Evolutionary conservation across 148 eudicot species (phyloP), one percentile per base, ranked within the genome.

Genomic region (Chenopodium quinoa): DNA sequence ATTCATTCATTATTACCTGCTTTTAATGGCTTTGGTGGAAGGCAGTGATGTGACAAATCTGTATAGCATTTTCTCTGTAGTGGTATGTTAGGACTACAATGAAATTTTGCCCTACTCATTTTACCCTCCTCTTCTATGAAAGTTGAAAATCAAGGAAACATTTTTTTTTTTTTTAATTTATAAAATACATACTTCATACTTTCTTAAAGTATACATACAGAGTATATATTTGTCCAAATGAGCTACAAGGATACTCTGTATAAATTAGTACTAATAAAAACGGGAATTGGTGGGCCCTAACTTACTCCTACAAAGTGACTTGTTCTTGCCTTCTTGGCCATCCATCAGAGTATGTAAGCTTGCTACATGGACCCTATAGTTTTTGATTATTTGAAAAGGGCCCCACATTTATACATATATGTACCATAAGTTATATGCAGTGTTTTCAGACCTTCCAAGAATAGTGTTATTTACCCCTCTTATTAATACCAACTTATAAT

Each of bases 1-100:
- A 85, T 85, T 85, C 84, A 85, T 78, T 85, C 84, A 85, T 85
- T 82, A 85, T 85, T 82, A 85, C 84, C 34, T 85, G 82, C 84
- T 82, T 85, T 85, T 82, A 78, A 75, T 85, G 76, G 54, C 73
- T 75, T 73, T 81, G 71, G 73, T 85, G 76, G 80, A 78, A 78
- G 82, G 73, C 87, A 78, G 29, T 82, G 87, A 85, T 85, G 87
- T 82, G 87, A 85, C 87, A 63, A 77, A 78, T 78, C 81, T 81
- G 83, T 84, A 79, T 80, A 60, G 67, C 86, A 80, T 80, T 75
- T 84, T 84, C 40, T 71, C 64, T 79, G 70, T 76, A 50, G 48
- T 83, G 75, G 71, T 83, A 71, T 80, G 71, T 54, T 74, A 66
- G 52, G 76, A 71, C 80, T 44, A 71, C 66, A 22, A 83, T 32